Conservation (phyloP, 2,329 filamentous ascomycete species). For the Stylonectria norvegica region DNA sequence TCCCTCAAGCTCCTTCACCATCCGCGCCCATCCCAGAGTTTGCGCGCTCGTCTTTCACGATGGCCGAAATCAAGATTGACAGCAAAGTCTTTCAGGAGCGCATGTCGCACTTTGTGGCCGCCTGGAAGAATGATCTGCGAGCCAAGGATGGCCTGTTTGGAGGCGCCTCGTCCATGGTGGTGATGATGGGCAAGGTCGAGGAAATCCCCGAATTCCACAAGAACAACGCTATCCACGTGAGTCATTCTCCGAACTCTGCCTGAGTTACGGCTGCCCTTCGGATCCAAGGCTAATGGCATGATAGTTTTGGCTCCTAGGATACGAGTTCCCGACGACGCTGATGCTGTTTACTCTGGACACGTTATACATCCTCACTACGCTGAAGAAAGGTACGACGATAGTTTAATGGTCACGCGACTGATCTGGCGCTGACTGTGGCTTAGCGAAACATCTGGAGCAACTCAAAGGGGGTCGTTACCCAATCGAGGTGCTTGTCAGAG, state of each 20-base stretch:
- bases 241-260: conserved; percentile 27
- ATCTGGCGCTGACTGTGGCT: conserved; percentile 30
- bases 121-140: conserved; percentile 96
- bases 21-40: conserved; percentile 26
- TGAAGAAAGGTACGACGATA: conserved; percentile 78
- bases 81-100: conserved; percentile 91
- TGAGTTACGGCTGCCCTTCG: no score
- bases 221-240: conserved; percentile 92
- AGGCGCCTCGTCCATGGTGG: conserved; percentile 79
- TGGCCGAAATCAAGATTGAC: conserved; percentile 91
- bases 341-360: conserved; percentile 87
- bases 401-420: background rate
- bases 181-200: conserved; percentile 93
- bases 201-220: conserved; percentile 86
- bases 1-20: conserved; percentile 24
- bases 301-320: conserved; percentile 96
- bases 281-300: conserved; percentile 20
- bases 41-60: conserved; percentile 41
- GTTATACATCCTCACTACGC: conserved; percentile 89
- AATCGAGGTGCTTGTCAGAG: conserved; percentile 85
- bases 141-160: conserved; percentile 80
- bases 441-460: conserved; percentile 88
- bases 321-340: conserved; percentile 95
- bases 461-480: conserved; percentile 90
- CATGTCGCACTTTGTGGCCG: conserved; percentile 76